Percentiles rank a stretch among this genome's conserved stretches.
These are phyloP conservation scores for Aspergillus indologenus DNA, from an alignment of 495 filamentous ascomycete species.

Conservation along the genomic window DNA sequence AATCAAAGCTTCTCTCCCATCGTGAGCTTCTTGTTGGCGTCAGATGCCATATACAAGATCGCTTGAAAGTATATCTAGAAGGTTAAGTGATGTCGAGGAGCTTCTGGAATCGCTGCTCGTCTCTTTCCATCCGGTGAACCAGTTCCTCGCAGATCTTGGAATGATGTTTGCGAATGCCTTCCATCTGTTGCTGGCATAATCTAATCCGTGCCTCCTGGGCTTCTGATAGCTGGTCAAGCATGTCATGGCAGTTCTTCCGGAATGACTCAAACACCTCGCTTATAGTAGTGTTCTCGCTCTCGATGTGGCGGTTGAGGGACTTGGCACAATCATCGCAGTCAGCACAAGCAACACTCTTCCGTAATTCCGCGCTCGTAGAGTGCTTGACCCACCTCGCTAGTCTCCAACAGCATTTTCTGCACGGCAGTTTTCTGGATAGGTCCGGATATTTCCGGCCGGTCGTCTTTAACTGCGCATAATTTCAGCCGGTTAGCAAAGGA, in stretches of 20 bases:
- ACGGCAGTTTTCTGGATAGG: neutral
- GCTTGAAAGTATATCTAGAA: neutral
- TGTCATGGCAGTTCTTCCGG: constrained; percentile 30
- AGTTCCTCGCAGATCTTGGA: constrained; percentile 32
- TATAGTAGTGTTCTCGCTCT: constrained; percentile 32
- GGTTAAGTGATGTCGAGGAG: neutral
- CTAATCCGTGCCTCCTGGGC: constrained; percentile 34
- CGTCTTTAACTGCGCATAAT: neutral
- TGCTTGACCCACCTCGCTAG: constrained; percentile 26
- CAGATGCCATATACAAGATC: neutral
- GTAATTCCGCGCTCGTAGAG: neutral
- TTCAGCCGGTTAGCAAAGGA: neutral
- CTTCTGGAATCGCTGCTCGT: constrained; percentile 26
- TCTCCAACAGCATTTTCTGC: constrained; percentile 19
- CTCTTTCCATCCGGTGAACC: constrained; percentile 30
- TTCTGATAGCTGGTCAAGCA: constrained; percentile 33
- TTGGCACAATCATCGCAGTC: constrained; percentile 13
- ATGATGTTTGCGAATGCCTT: constrained; percentile 31
- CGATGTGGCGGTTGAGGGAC: constrained; percentile 29
- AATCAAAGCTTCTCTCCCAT: neutral
- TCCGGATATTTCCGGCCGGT: neutral
- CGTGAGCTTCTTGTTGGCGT: neutral
- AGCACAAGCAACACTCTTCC: neutral
- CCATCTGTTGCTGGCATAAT: constrained; percentile 33
- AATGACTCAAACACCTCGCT: constrained; percentile 29